Evolutionary conservation across 2,329 filamentous ascomycete species (phyloP).

Genomic region (Scedosporium dehoogii): DNA sequence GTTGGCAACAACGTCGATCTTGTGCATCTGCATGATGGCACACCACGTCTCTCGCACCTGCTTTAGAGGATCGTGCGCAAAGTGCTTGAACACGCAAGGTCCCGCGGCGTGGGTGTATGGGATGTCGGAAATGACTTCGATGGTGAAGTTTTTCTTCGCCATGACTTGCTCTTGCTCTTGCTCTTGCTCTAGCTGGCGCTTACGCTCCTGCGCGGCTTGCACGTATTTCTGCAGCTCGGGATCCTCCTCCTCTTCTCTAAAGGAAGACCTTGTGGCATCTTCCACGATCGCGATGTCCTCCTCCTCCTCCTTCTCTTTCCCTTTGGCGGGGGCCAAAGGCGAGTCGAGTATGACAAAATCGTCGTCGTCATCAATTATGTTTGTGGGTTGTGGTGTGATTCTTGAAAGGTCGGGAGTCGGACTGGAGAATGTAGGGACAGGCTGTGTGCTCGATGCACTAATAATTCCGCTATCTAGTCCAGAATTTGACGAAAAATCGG

Average conservation of each 20-base stretch:
- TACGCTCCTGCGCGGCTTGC: constrained; percentile 27
- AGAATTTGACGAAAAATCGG: not conserved
- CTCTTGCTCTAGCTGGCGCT: constrained; percentile 1
- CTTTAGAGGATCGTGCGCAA: constrained; percentile 56
- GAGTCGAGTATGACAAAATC: not conserved
- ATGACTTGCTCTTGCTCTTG: not conserved
- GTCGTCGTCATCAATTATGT: not conserved
- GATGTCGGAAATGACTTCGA: constrained; percentile 45
- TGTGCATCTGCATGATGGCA: constrained; percentile 42
- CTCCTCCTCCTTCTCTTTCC: constrained; percentile 12
- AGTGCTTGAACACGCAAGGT: constrained; percentile 49
- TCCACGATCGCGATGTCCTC: constrained; percentile 12
- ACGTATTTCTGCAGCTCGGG: constrained; percentile 38
- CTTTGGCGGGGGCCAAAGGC: not conserved
- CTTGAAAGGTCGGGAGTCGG: not conserved
- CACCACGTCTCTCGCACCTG: constrained; percentile 59
- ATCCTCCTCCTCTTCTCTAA: constrained; percentile 20
- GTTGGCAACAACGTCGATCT: constrained; percentile 27
- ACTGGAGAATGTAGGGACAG: not conserved
- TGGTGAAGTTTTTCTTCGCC: constrained; percentile 4
- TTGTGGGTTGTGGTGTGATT: not conserved
- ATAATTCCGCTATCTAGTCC: not conserved
- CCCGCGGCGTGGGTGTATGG: constrained; percentile 30
- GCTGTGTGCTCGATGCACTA: not conserved
- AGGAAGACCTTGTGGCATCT: constrained; percentile 7